phyloP scores from a whole-genome alignment of 129 eudicot species.

The Flaveria trinervia region DNA sequence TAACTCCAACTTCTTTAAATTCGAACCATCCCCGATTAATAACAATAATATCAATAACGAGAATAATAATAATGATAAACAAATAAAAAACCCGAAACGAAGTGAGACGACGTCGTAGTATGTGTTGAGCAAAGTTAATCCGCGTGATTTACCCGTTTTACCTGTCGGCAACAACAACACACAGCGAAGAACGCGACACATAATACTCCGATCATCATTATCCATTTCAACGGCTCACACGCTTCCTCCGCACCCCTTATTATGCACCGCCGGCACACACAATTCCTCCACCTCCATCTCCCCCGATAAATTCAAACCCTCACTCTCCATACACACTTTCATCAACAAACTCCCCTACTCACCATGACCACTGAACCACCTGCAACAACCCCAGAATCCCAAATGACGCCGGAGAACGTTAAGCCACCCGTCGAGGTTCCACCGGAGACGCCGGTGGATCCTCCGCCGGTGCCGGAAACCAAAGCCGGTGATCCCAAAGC shows the following conservation, averaged over 20 bases:
- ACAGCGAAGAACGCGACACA: not conserved
- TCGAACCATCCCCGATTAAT: too few relatives aligned
- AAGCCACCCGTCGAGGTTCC: not conserved
- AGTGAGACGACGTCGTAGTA: not conserved
- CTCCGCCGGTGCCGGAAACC: slow-evolving; percentile 30
- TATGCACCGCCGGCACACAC: slow-evolving; percentile 35
- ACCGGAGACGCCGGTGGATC: slow-evolving; percentile 39
- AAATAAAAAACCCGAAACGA: too few relatives aligned
- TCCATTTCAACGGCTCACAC: slow-evolving; percentile 28
- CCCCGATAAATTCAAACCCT: slow-evolving; percentile 13
- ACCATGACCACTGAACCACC: slow-evolving; percentile 46
- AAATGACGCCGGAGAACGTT: slow-evolving; percentile 35
- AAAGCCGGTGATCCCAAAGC: slow-evolving; percentile 41
- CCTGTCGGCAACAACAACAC: slow-evolving; percentile 43
- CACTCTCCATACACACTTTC: not conserved
- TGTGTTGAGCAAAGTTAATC: not conserved
- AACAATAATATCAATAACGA: too few relatives aligned
- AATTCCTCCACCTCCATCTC: slow-evolving; percentile 1
- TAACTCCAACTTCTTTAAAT: too few relatives aligned
- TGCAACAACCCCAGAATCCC: slow-evolving; percentile 22
- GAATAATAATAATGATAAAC: too few relatives aligned
- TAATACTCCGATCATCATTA: slow-evolving; percentile 26
- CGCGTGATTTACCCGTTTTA: slow-evolving; percentile 37
- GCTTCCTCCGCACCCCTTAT: slow-evolving; percentile 14
- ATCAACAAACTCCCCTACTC: not conserved